Evolutionary conservation across 768 basidiomycete genomes (phyloP).

Genomic region (Lactarius akahatsu): DNA sequence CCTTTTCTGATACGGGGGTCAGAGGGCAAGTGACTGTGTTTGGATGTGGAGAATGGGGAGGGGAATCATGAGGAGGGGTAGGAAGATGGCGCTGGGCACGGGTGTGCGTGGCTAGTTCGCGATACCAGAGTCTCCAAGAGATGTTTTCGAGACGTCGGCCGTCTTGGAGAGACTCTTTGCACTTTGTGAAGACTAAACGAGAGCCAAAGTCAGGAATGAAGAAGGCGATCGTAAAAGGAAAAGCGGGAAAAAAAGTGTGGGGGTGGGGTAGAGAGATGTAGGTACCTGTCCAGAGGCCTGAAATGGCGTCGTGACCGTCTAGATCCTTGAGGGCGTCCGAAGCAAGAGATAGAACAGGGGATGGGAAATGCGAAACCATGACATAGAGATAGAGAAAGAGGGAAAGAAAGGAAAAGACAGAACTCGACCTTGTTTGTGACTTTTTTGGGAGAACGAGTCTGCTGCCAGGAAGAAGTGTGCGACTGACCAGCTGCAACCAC

Average conservation of each 20-base stretch:
- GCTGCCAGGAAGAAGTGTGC: not conserved
- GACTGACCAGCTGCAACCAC: not conserved
- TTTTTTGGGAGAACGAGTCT: not conserved
- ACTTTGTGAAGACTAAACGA: slow-evolving; percentile 74
- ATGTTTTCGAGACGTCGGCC: slow-evolving; percentile 86
- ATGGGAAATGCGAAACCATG: slow-evolving; percentile 56
- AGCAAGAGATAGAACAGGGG: slow-evolving; percentile 64
- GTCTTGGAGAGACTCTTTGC: slow-evolving; percentile 74
- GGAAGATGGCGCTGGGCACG: slow-evolving; percentile 36
- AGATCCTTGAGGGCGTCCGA: slow-evolving; percentile 66
- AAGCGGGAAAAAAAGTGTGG: slow-evolving; percentile 14
- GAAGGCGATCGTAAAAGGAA: not conserved
- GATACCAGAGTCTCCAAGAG: slow-evolving; percentile 82
- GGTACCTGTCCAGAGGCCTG: slow-evolving; percentile 66
- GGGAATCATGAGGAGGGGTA: slow-evolving; percentile 33
- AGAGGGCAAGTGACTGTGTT: slow-evolving; percentile 14
- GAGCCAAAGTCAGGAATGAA: not conserved
- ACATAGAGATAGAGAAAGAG: slow-evolving; percentile 21
- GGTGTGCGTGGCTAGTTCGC: slow-evolving; percentile 50
- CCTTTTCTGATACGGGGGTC: slow-evolving; percentile 26
- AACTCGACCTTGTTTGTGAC: not conserved
- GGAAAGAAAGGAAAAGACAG: not conserved
- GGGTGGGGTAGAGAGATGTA: slow-evolving; percentile 37
- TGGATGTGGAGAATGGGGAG: slow-evolving; percentile 31
- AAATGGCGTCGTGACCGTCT: slow-evolving; percentile 65